These are phyloP conservation scores for Hypoxylon subgilvum DNA, from an alignment of 495 filamentous ascomycete species.

Conservation along the genomic window DNA sequence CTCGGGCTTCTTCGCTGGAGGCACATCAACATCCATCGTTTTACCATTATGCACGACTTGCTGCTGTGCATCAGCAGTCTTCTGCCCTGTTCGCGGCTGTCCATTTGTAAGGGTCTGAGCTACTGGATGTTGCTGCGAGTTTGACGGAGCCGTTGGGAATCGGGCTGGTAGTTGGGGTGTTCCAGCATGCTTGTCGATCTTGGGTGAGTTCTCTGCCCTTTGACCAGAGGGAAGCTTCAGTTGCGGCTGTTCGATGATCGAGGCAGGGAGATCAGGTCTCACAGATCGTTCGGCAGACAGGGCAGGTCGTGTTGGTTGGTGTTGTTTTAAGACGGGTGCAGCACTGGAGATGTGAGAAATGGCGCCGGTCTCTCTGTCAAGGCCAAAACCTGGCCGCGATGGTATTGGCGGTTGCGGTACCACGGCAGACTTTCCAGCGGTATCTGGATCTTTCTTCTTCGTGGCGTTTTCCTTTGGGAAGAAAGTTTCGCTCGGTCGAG, in stretches of 20 bases:
- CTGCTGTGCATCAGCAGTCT: constrained; percentile 4
- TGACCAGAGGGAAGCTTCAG: not conserved
- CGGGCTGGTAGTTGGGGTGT: not conserved
- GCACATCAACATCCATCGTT: constrained; percentile 35
- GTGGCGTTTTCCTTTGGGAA: constrained; percentile 22
- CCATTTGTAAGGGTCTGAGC: constrained; percentile 1
- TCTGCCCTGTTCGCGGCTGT: constrained; percentile 2
- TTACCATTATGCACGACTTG: constrained; percentile 30
- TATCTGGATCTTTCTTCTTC: constrained; percentile 22
- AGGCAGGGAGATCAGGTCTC: not conserved
- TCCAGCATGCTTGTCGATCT: constrained; percentile 5
- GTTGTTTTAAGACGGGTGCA: not conserved
- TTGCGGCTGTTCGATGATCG: constrained; percentile 6
- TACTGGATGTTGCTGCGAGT: not conserved
- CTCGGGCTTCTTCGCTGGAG: constrained; percentile 23
- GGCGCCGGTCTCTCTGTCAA: constrained; percentile 14
- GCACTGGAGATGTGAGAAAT: not conserved
- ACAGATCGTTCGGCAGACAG: not conserved
- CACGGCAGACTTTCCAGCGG: not conserved
- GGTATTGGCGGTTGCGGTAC: not conserved
- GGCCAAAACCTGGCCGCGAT: constrained; percentile 18
- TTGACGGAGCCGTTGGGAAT: not conserved
- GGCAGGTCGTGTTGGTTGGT: constrained; percentile 15
- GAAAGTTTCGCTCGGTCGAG: constrained; percentile 14
- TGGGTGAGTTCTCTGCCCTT: not conserved